Percentiles rank a stretch among this genome's conserved stretches.
These are phyloP conservation scores for Ogataea nonfermentans DNA, from an alignment of 805 yeast species.

Conservation along the genomic window DNA sequence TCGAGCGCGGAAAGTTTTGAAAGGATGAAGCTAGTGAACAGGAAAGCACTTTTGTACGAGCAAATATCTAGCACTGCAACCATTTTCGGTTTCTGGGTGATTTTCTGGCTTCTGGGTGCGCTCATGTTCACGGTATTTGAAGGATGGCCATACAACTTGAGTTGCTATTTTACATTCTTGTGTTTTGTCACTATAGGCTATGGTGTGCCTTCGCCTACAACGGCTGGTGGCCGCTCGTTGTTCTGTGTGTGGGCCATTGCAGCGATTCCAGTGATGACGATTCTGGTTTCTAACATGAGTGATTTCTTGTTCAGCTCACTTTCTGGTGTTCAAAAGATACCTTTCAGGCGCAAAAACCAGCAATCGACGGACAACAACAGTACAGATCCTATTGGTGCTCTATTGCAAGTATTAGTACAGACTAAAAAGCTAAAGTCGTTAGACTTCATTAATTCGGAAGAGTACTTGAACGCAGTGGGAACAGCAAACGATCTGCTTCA, in stretches of 20 bases:
- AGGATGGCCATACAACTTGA: conserved; percentile 68
- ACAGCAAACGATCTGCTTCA: conserved; percentile 23
- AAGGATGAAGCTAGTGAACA: conserved; percentile 52
- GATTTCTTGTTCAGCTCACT: conserved; percentile 47
- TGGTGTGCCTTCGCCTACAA: conserved; percentile 67
- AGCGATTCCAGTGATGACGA: conserved; percentile 88
- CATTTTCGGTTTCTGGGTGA: conserved; percentile 44
- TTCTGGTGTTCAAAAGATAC: conserved; percentile 6
- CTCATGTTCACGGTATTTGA: conserved; percentile 58
- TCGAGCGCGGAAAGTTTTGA: conserved; percentile 51
- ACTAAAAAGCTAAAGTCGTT: conserved; percentile 17
- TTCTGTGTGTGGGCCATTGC: conserved; percentile 78
- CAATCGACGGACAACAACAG: conserved; percentile 7
- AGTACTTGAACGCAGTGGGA: conserved; percentile 15
- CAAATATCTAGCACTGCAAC: conserved; percentile 37
- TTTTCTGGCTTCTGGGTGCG: conserved; percentile 76
- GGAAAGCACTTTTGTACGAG: conserved; percentile 40
- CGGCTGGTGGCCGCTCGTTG: conserved; percentile 66
- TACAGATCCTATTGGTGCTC: conserved; percentile 16
- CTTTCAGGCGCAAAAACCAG: no score
- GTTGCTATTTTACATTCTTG: conserved; percentile 73
- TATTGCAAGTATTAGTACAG: conserved; percentile 22
- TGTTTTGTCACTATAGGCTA: conserved; percentile 82
- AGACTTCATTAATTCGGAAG: conserved; percentile 19
- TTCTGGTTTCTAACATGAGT: conserved; percentile 68